These are phyloP conservation scores for Discostella stelligeroides DNA, from an alignment of 108 stramenopile species.

Conservation along the genomic window DNA sequence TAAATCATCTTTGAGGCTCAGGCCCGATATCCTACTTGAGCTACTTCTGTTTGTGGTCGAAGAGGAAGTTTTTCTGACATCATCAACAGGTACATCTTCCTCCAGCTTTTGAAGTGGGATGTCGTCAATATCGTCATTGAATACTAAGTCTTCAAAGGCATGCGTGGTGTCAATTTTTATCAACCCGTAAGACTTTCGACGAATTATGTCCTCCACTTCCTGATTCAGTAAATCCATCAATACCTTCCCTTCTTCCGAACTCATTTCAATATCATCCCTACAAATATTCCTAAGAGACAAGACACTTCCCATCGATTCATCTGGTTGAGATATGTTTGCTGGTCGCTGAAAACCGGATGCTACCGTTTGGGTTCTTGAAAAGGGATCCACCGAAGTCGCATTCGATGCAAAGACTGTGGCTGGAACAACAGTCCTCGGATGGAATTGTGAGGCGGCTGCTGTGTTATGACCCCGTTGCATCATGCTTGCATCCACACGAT, in stretches of 20 bases:
- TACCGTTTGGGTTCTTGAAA: too few species aligned
- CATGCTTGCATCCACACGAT: too few species aligned
- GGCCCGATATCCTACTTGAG: neutral
- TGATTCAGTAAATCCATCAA: slow-evolving; percentile 16
- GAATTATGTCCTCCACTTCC: slow-evolving; percentile 26
- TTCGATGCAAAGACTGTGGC: too few species aligned
- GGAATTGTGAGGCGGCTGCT: too few species aligned
- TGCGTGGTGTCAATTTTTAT: slow-evolving; percentile 16
- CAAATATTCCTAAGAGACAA: slow-evolving; percentile 20
- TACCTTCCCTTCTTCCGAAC: slow-evolving; percentile 20
- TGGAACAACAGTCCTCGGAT: too few species aligned
- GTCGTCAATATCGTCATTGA: slow-evolving; percentile 32
- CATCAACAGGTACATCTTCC: neutral
- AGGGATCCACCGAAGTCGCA: too few species aligned
- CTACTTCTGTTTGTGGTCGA: neutral
- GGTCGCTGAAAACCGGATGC: too few species aligned
- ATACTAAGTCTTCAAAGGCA: slow-evolving; percentile 40
- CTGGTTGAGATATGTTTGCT: too few species aligned
- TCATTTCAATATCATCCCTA: slow-evolving; percentile 19
- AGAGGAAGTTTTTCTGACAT: neutral
- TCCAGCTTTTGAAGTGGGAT: neutral
- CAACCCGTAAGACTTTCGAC: slow-evolving; percentile 20
- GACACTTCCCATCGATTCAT: slow-evolving; percentile 4
- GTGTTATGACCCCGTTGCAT: too few species aligned
- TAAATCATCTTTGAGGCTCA: slow-evolving; percentile 16